phyloP scores from a whole-genome alignment of 2,329 filamentous ascomycete species.

The Apiospora arundinis region DNA sequence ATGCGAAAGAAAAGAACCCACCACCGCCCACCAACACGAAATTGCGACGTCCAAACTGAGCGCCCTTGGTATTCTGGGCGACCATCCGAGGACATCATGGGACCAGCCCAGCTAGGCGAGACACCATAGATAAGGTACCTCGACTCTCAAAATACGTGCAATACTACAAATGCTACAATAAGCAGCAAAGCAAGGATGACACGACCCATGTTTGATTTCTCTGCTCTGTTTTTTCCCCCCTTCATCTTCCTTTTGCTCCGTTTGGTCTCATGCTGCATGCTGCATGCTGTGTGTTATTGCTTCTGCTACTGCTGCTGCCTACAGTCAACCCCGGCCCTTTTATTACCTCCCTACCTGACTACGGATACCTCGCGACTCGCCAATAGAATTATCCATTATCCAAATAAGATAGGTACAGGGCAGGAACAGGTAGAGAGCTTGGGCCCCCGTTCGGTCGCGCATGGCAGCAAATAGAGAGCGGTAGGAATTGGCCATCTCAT shows the following conservation, averaged over 20 bases:
- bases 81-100: neutral
- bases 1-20: neutral
- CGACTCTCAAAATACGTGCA: neutral
- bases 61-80: neutral
- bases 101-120: neutral
- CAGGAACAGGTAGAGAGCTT: neutral
- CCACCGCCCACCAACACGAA: neutral
- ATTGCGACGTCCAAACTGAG: constrained; percentile 2
- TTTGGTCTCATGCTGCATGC: neutral
- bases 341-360: neutral
- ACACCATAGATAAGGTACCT: too few species aligned
- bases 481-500: constrained; percentile 1
- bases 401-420: neutral
- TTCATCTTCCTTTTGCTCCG: neutral
- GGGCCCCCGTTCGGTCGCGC: neutral
- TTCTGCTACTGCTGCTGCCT: neutral
- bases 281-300: neutral
- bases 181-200: neutral
- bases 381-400: too few species aligned
- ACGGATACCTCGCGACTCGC: too few species aligned
- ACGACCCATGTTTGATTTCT: neutral
- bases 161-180: neutral
- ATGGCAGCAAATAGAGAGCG: neutral
- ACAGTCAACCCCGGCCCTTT: neutral
- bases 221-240: too few species aligned